Percentiles rank a stretch among this genome's conserved stretches.
phyloP scores from a whole-genome alignment of 2,329 filamentous ascomycete species.

The Thelonectria discophora region DNA sequence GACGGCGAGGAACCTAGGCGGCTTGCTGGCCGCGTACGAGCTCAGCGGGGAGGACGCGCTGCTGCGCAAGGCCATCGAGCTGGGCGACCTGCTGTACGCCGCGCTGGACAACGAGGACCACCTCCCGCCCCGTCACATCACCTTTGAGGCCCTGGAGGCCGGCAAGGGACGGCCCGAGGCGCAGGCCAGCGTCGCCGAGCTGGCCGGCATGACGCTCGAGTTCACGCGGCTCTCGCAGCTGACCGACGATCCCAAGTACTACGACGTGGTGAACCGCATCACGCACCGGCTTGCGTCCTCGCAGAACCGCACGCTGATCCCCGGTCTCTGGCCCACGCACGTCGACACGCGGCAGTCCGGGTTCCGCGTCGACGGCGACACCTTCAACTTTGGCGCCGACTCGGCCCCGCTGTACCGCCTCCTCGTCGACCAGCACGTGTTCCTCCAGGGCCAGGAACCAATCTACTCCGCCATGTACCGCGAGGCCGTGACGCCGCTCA shows the following conservation, averaged over 20 bases:
- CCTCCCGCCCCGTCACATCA: conserved; percentile 62
- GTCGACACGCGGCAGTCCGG: conserved; percentile 54
- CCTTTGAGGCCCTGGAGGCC: conserved; percentile 51
- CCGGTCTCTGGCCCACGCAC: conserved; percentile 68
- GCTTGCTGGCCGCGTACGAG: conserved; percentile 72
- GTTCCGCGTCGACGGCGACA: conserved; percentile 47
- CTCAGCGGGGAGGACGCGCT: conserved; percentile 64
- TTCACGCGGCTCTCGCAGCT: conserved; percentile 70
- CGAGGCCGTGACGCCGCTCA: conserved; percentile 64
- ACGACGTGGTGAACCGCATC: conserved; percentile 67
- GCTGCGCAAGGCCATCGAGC: conserved; percentile 67
- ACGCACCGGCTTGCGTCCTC: conserved; percentile 60
- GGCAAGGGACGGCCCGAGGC: conserved; percentile 47
- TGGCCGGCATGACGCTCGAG: conserved; percentile 68
- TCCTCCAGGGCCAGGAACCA: conserved; percentile 66
- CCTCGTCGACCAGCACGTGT: conserved; percentile 69
- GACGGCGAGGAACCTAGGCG: conserved; percentile 73
- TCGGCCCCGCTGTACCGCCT: conserved; percentile 71
- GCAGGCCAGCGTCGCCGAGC: conserved; percentile 43
- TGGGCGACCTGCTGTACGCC: conserved; percentile 69
- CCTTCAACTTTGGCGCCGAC: conserved; percentile 58
- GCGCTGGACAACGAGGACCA: conserved; percentile 73
- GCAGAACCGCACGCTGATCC: conserved; percentile 63
- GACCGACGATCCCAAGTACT: conserved; percentile 66
- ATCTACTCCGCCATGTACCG: conserved; percentile 50